phyloP scores from a whole-genome alignment of 192 early-diverging fungal species.

The Irineochytrium annulatum region DNA sequence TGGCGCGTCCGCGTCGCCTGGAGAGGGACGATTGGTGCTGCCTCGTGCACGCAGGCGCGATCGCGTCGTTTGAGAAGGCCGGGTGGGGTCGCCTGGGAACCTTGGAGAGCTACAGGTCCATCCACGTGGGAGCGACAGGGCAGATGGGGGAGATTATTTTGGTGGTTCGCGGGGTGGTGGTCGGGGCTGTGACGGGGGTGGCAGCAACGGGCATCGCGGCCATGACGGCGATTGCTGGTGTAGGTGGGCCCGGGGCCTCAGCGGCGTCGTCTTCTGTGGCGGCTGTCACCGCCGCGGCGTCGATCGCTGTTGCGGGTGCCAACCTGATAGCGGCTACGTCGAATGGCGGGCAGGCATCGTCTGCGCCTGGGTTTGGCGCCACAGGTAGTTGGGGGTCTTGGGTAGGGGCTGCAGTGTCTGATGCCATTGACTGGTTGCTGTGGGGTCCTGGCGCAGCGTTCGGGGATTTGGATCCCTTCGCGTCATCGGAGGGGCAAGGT shows the following conservation, averaged over 20 bases:
- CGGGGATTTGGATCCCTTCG: too few relatives aligned
- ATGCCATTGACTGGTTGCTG: background rate
- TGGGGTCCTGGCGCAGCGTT: background rate
- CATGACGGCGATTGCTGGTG: background rate
- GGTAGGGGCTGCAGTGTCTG: background rate
- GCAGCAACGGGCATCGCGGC: background rate
- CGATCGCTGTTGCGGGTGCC: background rate
- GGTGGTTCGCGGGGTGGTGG: background rate
- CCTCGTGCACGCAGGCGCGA: background rate
- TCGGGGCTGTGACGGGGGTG: background rate
- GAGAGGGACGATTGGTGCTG: background rate
- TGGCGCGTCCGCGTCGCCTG: background rate
- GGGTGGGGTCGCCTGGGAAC: background rate
- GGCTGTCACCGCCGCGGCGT: background rate
- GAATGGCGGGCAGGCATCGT: background rate
- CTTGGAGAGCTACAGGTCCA: background rate
- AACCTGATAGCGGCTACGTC: background rate
- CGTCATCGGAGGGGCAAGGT: background rate
- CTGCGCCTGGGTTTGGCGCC: too few relatives aligned
- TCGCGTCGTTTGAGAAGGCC: background rate
- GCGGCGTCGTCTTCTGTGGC: background rate
- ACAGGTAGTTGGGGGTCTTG: background rate
- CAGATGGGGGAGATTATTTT: background rate
- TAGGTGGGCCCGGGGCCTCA: background rate
- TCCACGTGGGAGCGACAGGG: background rate